Evolutionary conservation across 169 alveolate species (phyloP).

Genomic region (Fabrea salina): DNA sequence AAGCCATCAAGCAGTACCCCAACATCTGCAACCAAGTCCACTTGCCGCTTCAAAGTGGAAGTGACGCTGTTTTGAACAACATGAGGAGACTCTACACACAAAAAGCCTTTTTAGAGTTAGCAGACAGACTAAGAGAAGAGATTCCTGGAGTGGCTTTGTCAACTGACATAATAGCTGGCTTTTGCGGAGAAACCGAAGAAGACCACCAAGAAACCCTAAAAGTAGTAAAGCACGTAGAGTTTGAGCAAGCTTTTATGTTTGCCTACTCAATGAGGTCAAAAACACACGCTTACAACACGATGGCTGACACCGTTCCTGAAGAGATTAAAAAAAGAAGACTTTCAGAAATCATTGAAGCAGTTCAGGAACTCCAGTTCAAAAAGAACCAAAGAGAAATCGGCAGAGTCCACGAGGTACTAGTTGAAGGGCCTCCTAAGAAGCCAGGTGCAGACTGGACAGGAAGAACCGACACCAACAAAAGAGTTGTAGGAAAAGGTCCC

Average conservation of each 20-base stretch:
- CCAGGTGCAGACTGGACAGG: conserved; percentile 12
- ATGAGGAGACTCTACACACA: conserved; percentile 76
- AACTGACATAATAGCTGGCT: conserved; percentile 76
- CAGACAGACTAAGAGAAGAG: conserved; percentile 37
- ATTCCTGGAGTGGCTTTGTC: conserved; percentile 67
- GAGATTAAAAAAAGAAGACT: conserved; percentile 60
- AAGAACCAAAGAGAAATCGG: conserved; percentile 51
- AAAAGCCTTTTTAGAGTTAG: conserved; percentile 57
- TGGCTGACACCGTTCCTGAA: conserved; percentile 71
- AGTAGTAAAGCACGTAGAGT: conserved; percentile 57
- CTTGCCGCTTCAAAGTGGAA: conserved; percentile 76
- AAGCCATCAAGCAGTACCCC: conserved; percentile 49
- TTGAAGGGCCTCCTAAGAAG: conserved; percentile 5
- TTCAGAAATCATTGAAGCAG: conserved; percentile 42
- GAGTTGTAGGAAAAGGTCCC: background rate
- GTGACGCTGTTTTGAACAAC: conserved; percentile 49
- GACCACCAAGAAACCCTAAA: conserved; percentile 65
- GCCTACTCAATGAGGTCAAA: conserved; percentile 72
- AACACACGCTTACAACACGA: conserved; percentile 70
- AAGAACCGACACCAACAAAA: background rate
- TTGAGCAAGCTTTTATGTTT: conserved; percentile 69
- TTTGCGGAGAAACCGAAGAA: conserved; percentile 78
- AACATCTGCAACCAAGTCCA: conserved; percentile 71
- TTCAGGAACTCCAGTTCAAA: conserved; percentile 21
- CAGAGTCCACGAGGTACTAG: conserved; percentile 33